Evolutionary conservation across 768 basidiomycete genomes (phyloP), one percentile per base, ranked within the genome.

Genomic region (Trametes coccinea): DNA sequence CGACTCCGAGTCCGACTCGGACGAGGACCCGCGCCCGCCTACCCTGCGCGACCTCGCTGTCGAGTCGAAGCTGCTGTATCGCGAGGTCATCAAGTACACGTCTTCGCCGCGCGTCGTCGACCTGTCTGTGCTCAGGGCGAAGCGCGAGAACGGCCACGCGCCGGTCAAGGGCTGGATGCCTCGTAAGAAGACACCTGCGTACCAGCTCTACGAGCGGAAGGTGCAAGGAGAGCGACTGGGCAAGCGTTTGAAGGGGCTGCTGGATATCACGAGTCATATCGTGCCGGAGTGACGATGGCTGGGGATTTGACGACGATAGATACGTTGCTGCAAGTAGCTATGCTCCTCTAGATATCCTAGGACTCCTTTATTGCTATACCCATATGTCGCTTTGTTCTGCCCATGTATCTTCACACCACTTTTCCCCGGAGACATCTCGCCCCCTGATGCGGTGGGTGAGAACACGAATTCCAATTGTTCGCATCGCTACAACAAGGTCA

Each of bases 81-180:
- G 90, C n/a, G 92, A 96, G 64, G 90, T 98, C 8, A 87, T 95
- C 67, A 81, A 82, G 65, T 92, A 90, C 73, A 92, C 94, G 1
- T 86, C 93, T 0, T 85, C 87, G 2, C 89, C 92, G 0, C 82
- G 84, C 5, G 88, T 99, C 31, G 90, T 99, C 40, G 95, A 98
- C 73, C 78, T 99, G 29, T 87, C 90, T 0, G 77, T 70, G 27
- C 69, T 85, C 63, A 82, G 84, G 53, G 79, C 80, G 40, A 81
- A 81, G 69, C 75, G 84, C 27, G 75, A 75, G 45, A 80, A 84
- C 63, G 75, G 80, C 48, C 76, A 76, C 40, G 70, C 73, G 37
- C 66, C 60, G 58, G 53, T 80, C 78, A 39, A 81, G 81, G 66
- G 81, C 82, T 96, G 95, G 95, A 76, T 90, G 71, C 89, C 90